These are phyloP conservation scores for Tinospora cordifolia DNA, from an alignment of 164 flowering plant species.

Conservation along the genomic window DNA sequence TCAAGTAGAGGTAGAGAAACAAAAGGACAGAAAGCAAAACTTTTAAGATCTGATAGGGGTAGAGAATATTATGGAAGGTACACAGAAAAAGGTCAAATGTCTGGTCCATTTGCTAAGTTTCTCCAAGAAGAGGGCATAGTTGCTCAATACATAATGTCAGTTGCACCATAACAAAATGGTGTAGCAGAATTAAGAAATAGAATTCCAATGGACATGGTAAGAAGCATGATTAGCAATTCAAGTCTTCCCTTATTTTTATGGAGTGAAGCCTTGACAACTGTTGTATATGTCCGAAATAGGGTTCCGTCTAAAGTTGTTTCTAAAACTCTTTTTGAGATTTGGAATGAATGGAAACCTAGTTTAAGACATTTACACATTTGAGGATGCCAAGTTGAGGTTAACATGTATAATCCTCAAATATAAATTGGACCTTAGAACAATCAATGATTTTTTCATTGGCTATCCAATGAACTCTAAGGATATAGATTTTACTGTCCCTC, in stretches of 20 bases:
- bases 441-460: neutral
- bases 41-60: neutral
- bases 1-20: too few species aligned
- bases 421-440: neutral
- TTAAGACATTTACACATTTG: neutral
- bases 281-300: too few species aligned
- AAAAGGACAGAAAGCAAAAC: neutral
- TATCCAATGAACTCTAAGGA: neutral
- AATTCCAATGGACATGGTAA: too few species aligned
- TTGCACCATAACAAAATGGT: neutral
- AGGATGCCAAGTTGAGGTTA: too few species aligned
- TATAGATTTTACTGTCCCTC: neutral
- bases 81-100: too few species aligned
- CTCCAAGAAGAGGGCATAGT: too few species aligned
- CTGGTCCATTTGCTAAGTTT: too few species aligned
- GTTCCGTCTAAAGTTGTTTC: too few species aligned
- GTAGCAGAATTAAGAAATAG: neutral
- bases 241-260: neutral
- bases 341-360: too few species aligned
- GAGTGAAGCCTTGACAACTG: neutral
- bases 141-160: too few species aligned
- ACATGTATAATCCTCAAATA: constrained; percentile 2
- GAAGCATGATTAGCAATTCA: neutral
- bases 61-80: neutral
- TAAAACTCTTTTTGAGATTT: too few species aligned